Percentiles rank a stretch among this genome's conserved stretches.
Conservation (phyloP, 805 yeast genomes). For the Spathaspora sp. region DNA sequence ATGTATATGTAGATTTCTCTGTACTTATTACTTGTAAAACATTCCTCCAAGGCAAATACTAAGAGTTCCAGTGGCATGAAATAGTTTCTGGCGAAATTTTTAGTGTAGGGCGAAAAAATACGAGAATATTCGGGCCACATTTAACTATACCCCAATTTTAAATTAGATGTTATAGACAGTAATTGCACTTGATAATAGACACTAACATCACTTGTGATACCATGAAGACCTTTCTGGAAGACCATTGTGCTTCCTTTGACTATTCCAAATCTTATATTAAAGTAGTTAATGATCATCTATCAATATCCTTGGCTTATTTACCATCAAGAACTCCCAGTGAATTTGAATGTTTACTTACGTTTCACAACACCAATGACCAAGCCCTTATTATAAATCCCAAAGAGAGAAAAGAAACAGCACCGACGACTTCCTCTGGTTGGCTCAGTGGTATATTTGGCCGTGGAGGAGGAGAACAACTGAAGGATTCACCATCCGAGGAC, state of each 20-base stretch:
- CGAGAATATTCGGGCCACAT: no score
- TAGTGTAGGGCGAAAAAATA: no score
- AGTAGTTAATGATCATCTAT: slow-evolving; percentile 17
- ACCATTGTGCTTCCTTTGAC: not conserved
- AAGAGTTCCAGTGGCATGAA: no score
- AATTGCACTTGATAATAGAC: not conserved
- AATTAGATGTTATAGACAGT: no score
- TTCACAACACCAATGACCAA: slow-evolving; percentile 17
- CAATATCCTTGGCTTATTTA: slow-evolving; percentile 17
- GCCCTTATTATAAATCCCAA: slow-evolving; percentile 8
- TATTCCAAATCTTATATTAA: slow-evolving; percentile 11
- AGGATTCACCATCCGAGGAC: no score
- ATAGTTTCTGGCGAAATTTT: no score
- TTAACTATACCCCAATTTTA: no score
- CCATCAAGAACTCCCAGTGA: not conserved
- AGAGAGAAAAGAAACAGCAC: not conserved
- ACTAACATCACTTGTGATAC: not conserved
- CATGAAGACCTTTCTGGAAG: not conserved
- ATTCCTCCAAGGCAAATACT: no score
- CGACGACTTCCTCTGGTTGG: slow-evolving; percentile 12
- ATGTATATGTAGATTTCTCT: no score
- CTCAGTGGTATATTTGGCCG: slow-evolving; percentile 12
- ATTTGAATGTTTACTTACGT: slow-evolving; percentile 18
- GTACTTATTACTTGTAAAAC: no score
- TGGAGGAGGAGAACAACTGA: not conserved